A percentile compares a stretch with the other conserved stretches of the same genome.
These are phyloP conservation scores for Cryptosporidium andersoni DNA, from an alignment of 169 alveolate genomes.

Conservation along the genomic window DNA sequence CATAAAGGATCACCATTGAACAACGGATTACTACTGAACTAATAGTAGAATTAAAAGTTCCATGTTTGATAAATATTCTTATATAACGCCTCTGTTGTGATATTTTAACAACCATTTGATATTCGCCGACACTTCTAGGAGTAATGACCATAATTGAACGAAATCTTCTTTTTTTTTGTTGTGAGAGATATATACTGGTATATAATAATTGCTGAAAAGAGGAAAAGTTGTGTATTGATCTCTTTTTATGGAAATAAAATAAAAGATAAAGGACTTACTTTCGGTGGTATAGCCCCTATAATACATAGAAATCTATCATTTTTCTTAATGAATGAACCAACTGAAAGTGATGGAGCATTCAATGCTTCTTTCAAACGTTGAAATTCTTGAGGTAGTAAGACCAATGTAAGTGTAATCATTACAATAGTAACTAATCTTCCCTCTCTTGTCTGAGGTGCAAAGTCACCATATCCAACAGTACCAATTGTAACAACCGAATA, in stretches of 20 bases:
- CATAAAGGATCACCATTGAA: constrained; percentile 12
- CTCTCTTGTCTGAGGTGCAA: constrained; percentile 71
- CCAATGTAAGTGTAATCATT: constrained; percentile 70
- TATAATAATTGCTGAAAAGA: constrained; percentile 4
- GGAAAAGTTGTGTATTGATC: not conserved
- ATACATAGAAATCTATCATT: constrained; percentile 72
- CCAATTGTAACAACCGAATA: constrained; percentile 75
- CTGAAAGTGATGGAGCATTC: constrained; percentile 58
- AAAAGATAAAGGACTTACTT: constrained; percentile 6
- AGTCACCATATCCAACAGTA: constrained; percentile 76
- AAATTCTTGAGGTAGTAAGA: constrained; percentile 72
- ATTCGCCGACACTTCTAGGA: constrained; percentile 6
- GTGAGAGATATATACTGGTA: constrained; percentile 12
- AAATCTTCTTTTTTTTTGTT: constrained; percentile 32
- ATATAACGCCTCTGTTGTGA: constrained; percentile 50
- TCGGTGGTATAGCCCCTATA: constrained; percentile 73
- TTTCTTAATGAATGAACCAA: constrained; percentile 68
- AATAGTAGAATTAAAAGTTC: constrained; percentile 5
- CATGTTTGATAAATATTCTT: constrained; percentile 15
- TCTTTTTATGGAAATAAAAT: not conserved
- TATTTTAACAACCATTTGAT: constrained; percentile 31
- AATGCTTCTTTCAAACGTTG: constrained; percentile 74
- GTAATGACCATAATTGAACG: constrained; percentile 11
- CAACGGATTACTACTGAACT: not conserved
- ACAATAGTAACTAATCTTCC: constrained; percentile 72